Conservation (phyloP, 805 yeast genomes). For the Starmerella scarabaei region DNA sequence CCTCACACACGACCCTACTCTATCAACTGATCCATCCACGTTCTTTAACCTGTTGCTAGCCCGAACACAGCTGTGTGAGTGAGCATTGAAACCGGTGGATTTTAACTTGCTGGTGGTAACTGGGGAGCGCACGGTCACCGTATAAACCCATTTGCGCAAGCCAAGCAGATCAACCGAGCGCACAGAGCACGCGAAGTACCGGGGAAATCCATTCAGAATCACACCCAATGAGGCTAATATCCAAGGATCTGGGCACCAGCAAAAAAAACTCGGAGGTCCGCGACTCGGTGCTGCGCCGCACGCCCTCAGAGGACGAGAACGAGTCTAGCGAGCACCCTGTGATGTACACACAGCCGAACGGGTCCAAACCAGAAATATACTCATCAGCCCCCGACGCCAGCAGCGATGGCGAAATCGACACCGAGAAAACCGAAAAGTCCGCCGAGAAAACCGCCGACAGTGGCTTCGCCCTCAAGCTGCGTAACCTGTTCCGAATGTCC, state of each 20-base stretch:
- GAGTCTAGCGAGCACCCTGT: background rate
- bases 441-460: background rate
- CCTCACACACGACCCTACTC: too few species aligned
- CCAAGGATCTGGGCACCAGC: background rate
- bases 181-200: too few species aligned
- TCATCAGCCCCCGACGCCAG: background rate
- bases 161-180: too few species aligned
- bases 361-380: too few species aligned
- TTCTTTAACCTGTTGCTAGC: too few species aligned
- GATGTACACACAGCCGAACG: background rate
- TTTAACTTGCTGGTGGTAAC: too few species aligned
- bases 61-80: too few species aligned
- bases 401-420: background rate
- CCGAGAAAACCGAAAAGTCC: background rate
- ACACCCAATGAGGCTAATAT: background rate
- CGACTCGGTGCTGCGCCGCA: background rate
- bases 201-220: too few species aligned
- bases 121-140: too few species aligned
- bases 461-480: conserved; percentile 8
- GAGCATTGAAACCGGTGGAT: too few species aligned
- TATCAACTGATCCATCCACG: too few species aligned
- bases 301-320: background rate
- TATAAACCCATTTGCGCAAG: too few species aligned
- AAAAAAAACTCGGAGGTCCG: background rate
- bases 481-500: conserved; percentile 11